phyloP scores from a whole-genome alignment of 257 asterid genomes.

The Paulownia fortunei region DNA sequence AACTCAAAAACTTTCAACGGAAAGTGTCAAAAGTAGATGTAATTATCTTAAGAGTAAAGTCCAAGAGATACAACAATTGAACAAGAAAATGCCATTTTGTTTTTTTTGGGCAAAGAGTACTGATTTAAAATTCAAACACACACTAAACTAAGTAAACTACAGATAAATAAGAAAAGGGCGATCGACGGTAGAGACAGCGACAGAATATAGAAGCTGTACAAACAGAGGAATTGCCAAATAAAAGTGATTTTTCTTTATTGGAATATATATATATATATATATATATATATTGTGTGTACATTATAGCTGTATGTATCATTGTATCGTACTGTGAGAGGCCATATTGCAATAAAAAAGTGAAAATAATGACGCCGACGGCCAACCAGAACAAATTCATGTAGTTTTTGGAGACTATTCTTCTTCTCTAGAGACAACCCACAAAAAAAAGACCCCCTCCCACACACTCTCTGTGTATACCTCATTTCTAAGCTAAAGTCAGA shows the following conservation, averaged over 20 bases:
- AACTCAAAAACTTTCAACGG: no score
- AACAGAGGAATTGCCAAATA: slow-evolving; percentile 28
- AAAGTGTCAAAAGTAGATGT: no score
- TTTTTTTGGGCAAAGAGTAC: no score
- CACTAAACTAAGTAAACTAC: slow-evolving; percentile 15
- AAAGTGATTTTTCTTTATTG: background rate
- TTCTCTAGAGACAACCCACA: slow-evolving; percentile 42
- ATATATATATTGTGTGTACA: background rate
- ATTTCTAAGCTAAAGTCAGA: slow-evolving; percentile 32
- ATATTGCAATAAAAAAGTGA: slow-evolving; percentile 27
- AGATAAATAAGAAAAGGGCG: slow-evolving; percentile 30
- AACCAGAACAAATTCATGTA: slow-evolving; percentile 59
- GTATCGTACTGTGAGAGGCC: background rate
- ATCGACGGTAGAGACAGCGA: slow-evolving; percentile 30
- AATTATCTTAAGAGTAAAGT: no score
- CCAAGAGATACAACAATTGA: no score
- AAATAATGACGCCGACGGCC: slow-evolving; percentile 83
- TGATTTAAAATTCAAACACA: slow-evolving; percentile 2
- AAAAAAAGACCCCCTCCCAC: slow-evolving; percentile 33
- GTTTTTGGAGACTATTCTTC: slow-evolving; percentile 66
- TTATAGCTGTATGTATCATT: slow-evolving; percentile 24
- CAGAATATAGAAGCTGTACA: slow-evolving; percentile 47
- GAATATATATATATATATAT: background rate
- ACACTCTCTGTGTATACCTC: slow-evolving; percentile 28
- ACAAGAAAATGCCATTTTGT: no score